These are phyloP conservation scores for Phlyctochytrium bullatum DNA, from an alignment of 192 early-diverging fungal species.

Conservation along the genomic window DNA sequence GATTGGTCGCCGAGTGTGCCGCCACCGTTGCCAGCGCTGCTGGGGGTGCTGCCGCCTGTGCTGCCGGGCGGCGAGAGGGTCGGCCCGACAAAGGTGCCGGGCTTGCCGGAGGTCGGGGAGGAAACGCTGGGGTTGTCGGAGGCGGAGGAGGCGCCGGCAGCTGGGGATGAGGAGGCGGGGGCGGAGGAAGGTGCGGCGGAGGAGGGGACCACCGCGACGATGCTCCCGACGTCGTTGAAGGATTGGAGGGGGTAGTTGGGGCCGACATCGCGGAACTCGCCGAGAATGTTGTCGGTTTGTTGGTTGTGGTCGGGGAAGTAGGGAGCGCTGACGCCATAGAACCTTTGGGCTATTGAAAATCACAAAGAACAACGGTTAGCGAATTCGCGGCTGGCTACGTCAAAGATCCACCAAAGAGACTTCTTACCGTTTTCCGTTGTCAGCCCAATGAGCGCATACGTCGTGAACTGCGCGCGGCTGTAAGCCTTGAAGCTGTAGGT, in stretches of 20 bases:
- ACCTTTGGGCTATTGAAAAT: not conserved
- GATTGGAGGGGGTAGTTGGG: not conserved
- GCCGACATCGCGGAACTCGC: not conserved
- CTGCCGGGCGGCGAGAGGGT: no score
- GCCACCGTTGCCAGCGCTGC: not conserved
- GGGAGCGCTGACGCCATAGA: not conserved
- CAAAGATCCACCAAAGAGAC: no score
- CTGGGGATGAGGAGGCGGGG: not conserved
- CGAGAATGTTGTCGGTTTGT: not conserved
- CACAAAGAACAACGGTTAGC: not conserved
- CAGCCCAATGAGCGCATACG: not conserved
- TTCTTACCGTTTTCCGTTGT: not conserved
- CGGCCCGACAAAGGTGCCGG: no score
- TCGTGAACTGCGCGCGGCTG: not conserved
- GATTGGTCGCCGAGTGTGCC: not conserved
- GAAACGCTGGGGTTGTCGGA: not conserved
- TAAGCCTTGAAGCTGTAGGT: not conserved
- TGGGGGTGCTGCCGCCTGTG: not conserved
- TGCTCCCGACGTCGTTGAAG: not conserved
- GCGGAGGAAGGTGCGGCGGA: not conserved
- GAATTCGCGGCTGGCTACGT: no score
- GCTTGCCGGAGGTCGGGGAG: not conserved
- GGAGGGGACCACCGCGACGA: no score
- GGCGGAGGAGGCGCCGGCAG: not conserved
- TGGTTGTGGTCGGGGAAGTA: not conserved